Base-by-base conservation (phyloP, 176 grass and related monocot genomes). In the Saccharum officinarum region DNA sequence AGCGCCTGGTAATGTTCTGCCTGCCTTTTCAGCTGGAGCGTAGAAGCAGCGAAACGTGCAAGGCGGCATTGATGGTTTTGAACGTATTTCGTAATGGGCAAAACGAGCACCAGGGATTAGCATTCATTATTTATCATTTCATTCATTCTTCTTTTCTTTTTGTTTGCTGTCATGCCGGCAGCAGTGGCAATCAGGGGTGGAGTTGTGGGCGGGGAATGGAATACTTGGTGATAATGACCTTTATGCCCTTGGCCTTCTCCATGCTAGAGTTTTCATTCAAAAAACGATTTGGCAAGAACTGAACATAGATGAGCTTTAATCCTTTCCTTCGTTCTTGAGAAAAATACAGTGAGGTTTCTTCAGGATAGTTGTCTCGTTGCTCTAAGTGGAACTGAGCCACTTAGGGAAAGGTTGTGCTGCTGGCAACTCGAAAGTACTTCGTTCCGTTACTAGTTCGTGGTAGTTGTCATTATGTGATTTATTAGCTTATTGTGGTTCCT, bases 1-100 rank as follows among this genome's bases (percentile, higher is more conserved):
- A 33, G 50, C 85, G 39, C 52, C 77, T 67, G 88, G 92, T 93
- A 88, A 82, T 49, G 54, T 38, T 67, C 5, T 83, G 39, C 7
- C 34, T 36, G 22, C 39, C 46, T 63, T 82, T 33, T 77, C 57
- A 70, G 5, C 38, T 45, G 6, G 25, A 76, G 49, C 50, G 25
- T 57, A 68, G 3, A 28, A 68, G 20, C 61, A 61, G 28, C 5
- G 3, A 76, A 67, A 38, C 28, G 25, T 20, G 54, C 65, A 8
- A 14, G 10, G 31, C 40, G 18, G 61, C 63, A 69, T 67, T 33
- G n/a, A 30, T 36, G 49, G 7, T 18, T 37, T 12, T 70, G 26
- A 70, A 39, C 4, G 61, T 67, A 75, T 87, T 76, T 26, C 38
- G 11, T 26, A 20, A 23, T 82, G 72, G 38, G 9, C 62, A 37